These are phyloP conservation scores for Chlamydomonas reinhardtii DNA, from an alignment of 163 green algal species.

Conservation along the genomic window DNA sequence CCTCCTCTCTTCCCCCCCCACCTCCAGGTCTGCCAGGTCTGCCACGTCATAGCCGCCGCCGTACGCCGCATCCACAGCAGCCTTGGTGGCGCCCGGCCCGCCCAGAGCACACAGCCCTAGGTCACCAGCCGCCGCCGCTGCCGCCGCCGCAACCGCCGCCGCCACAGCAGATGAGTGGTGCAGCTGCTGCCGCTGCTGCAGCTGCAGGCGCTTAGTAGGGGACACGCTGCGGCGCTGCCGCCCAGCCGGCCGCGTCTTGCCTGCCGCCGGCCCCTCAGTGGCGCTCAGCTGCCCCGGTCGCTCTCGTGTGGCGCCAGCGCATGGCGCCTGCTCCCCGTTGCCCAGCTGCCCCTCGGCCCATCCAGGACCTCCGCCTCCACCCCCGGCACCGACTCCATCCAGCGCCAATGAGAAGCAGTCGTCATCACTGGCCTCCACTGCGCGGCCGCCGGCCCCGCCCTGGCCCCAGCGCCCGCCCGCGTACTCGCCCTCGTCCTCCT, in stretches of 20 bases:
- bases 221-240: too few species aligned
- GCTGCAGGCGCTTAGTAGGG: neutral
- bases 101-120: neutral
- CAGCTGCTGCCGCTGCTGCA: too few species aligned
- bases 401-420: conserved; percentile 32
- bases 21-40: conserved; percentile 18
- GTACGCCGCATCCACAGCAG: neutral
- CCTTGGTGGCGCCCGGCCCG: neutral
- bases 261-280: too few species aligned
- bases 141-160: neutral
- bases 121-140: neutral
- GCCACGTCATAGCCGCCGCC: conserved; percentile 27
- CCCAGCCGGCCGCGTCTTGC: too few species aligned
- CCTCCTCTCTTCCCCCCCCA: too few species aligned
- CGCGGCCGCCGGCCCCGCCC: neutral
- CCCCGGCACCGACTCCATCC: neutral
- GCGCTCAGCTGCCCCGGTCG: too few species aligned
- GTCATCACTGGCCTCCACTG: neutral
- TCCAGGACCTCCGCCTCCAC: neutral
- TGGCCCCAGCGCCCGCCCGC: neutral
- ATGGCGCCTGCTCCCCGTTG: too few species aligned
- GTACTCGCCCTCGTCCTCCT: neutral
- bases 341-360: neutral
- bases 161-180: too few species aligned
- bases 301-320: too few species aligned